Conservation (phyloP, 164 flowering plant species). For the Stephania cephalantha region DNA sequence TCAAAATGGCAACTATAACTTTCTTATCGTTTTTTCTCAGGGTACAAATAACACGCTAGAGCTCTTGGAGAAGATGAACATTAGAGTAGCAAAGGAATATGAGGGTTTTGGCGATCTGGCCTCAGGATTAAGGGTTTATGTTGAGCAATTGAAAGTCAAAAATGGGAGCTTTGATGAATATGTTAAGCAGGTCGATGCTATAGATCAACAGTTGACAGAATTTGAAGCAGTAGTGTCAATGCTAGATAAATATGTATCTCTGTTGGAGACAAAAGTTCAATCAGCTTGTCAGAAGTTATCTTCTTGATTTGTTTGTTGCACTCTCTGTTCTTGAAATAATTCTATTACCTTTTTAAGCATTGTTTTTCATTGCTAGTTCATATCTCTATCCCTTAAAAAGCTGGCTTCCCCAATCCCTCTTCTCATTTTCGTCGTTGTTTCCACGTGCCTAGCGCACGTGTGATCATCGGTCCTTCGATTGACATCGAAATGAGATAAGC, state of each 20-base stretch:
- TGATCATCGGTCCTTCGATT: too few relatives aligned
- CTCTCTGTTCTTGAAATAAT: background rate
- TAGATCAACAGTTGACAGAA: constrained; percentile 72
- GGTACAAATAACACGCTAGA: constrained; percentile 69
- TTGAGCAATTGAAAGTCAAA: constrained; percentile 81
- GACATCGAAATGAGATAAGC: too few relatives aligned
- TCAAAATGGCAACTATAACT: background rate
- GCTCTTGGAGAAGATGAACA: constrained; percentile 83
- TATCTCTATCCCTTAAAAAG: too few relatives aligned
- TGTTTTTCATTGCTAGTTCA: background rate
- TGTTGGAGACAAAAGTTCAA: constrained; percentile 56
- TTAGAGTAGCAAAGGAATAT: constrained; percentile 74
- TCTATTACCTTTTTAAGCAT: background rate
- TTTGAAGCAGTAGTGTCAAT: constrained; percentile 79
- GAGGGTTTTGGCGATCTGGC: constrained; percentile 77
- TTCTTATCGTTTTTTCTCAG: constrained; percentile 24
- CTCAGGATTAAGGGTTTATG: constrained; percentile 78
- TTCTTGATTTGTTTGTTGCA: background rate
- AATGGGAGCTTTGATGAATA: constrained; percentile 64
- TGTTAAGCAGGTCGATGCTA: constrained; percentile 70
- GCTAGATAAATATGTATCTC: constrained; percentile 64
- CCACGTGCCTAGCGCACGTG: too few relatives aligned
- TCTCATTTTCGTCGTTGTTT: too few relatives aligned
- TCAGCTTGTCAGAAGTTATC: constrained; percentile 17
- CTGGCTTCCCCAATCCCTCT: too few relatives aligned